phyloP scores from a whole-genome alignment of 169 alveolate species.

The Eimeria maxima region DNA sequence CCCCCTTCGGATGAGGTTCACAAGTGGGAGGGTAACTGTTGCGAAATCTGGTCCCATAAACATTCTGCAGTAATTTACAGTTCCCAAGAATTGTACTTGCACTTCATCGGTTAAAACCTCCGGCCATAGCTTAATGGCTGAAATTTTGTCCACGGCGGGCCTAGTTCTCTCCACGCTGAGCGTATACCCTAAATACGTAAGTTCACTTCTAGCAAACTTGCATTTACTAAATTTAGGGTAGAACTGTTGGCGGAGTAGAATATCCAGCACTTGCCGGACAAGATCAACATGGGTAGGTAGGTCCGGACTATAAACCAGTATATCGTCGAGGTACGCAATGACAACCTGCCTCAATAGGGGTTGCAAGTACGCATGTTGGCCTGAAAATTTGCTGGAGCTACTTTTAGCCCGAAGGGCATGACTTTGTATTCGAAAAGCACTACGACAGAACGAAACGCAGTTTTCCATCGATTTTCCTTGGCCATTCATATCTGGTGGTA shows the following conservation, averaged over 20 bases:
- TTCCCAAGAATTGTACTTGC: no score
- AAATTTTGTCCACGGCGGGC: neutral
- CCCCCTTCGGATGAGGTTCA: no score
- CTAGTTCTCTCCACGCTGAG: neutral
- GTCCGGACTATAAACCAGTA: neutral
- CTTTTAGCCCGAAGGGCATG: conserved; percentile 9
- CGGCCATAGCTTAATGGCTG: no score
- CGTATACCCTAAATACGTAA: neutral
- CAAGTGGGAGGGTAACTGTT: no score
- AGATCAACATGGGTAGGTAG: neutral
- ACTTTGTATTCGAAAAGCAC: neutral
- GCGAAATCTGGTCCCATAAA: no score
- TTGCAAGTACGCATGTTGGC: neutral
- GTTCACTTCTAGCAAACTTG: neutral
- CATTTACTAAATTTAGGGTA: neutral
- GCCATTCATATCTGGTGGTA: neutral
- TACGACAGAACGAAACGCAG: neutral
- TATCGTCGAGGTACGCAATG: neutral
- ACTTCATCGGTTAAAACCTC: no score
- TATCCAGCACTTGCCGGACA: neutral
- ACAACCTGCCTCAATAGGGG: neutral
- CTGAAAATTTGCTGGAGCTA: conserved; percentile 24
- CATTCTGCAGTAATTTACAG: no score
- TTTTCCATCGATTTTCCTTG: neutral
- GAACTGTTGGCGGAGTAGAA: neutral